Base-by-base conservation (phyloP, 106 monocot genomes). In the Phalaenopsis equestris region DNA sequence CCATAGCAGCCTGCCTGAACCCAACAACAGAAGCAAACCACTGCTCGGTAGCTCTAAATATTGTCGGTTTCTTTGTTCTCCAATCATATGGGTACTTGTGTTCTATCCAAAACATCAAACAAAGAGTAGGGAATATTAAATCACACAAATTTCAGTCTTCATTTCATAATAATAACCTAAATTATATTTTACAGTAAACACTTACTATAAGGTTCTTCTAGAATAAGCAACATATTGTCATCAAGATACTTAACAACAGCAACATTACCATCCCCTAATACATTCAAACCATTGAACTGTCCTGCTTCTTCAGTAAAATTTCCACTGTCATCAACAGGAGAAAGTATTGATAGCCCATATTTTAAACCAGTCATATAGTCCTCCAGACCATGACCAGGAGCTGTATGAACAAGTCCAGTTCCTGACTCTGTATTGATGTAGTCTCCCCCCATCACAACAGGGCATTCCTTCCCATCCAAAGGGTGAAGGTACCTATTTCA, bases 21-120 rank as follows among this genome's bases (percentile, higher is more conserved):
- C 98, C 94, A 76, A 94, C 94, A 73, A 99, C 86, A 45, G 98
- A 99, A 80, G 94, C 90, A 84, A 99, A 99, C 98, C 98, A 99
- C 64, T 99, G 98, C 39, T 94, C 94, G 43, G 98, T 99, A 18
- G 98, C 98, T 80, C 98, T 94, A 56, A 99, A 94, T 78, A 99
- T 99, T 75, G 98, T 99, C 77, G 98, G 98, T 67, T 99, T 94
- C 84, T 99, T 94, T 49, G 98, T 94, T 89, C 98, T 89, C 98
- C 98, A 99, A 77, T 99, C 98, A 84, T 99, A 99, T 43, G 98
- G 94, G 80, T 99, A 99, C 82, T 99, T 99, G 83, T 99, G 98
- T 67, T 91, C 98, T 99, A 85, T 21, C 84, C 21, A 67, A 38
- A 6, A 73, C 41, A 77, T 74, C 17, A 75, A 55, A 16, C 10